Conservation (phyloP, 768 basidiomycete species). For the Auricularia heimuer region DNA sequence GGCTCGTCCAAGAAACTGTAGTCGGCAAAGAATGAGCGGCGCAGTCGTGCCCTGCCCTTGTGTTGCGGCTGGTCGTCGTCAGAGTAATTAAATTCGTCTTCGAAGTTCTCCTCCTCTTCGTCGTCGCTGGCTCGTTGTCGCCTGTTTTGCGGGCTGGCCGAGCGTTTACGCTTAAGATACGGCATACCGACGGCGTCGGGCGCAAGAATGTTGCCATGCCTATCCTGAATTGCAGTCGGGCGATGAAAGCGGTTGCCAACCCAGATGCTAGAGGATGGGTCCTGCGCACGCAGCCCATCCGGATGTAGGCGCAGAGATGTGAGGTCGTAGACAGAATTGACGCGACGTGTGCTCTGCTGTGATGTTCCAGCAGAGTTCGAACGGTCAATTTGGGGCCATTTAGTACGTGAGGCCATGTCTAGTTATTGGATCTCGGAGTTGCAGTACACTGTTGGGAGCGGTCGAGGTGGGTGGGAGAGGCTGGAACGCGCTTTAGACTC, state of each 20-base stretch:
- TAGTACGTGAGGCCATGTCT: too few species aligned
- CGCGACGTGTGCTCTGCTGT: slow-evolving; percentile 21
- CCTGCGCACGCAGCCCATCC: neutral
- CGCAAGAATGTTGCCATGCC: neutral
- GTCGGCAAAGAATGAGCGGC: neutral
- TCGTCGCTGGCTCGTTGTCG: neutral
- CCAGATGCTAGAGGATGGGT: neutral
- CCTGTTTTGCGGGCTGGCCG: neutral
- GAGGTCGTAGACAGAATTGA: slow-evolving; percentile 15
- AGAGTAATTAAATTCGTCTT: neutral
- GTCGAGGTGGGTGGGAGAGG: too few species aligned
- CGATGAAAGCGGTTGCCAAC: neutral
- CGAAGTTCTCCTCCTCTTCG: neutral
- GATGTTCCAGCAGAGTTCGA: too few species aligned
- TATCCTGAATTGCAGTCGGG: neutral
- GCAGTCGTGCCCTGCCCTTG: neutral
- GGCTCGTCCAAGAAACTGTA: neutral
- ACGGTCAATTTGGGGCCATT: too few species aligned
- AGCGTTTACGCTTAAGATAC: neutral
- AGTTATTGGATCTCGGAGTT: too few species aligned
- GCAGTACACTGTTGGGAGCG: too few species aligned
- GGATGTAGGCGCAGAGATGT: neutral
- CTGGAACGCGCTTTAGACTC: too few species aligned
- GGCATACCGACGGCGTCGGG: neutral
- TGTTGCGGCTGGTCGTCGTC: neutral